Conservation (phyloP, 768 basidiomycete genomes). For the Panus rudis region DNA sequence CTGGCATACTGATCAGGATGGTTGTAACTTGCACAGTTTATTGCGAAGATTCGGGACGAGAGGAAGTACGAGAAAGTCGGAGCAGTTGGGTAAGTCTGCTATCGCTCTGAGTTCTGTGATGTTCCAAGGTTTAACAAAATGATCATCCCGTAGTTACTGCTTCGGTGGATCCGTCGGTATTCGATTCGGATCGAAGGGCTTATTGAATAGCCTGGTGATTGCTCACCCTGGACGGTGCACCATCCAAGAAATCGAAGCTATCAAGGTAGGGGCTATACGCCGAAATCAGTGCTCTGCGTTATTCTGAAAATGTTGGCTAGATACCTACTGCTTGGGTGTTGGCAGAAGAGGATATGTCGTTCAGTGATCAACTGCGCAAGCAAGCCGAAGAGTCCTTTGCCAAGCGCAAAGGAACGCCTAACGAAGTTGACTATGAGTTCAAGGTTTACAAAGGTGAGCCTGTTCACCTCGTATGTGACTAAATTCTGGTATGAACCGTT, state of each 20-base stretch:
- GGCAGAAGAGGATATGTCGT: slow-evolving; percentile 26
- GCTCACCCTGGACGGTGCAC: slow-evolving; percentile 33
- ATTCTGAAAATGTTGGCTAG: background rate
- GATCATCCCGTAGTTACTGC: slow-evolving; percentile 25
- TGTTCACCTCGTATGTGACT: background rate
- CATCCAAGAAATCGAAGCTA: slow-evolving; percentile 27
- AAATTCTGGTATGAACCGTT: slow-evolving; percentile 3
- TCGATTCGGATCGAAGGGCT: slow-evolving; percentile 23
- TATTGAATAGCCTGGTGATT: slow-evolving; percentile 32
- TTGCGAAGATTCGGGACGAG: slow-evolving; percentile 29
- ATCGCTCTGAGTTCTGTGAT: background rate
- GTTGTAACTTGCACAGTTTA: slow-evolving; percentile 23
- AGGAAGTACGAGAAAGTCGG: slow-evolving; percentile 35
- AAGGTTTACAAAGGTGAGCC: slow-evolving; percentile 28
- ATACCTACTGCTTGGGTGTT: slow-evolving; percentile 15
- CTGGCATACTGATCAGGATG: background rate
- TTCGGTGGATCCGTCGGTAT: slow-evolving; percentile 29
- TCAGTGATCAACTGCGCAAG: slow-evolving; percentile 20
- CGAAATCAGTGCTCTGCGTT: too few species aligned
- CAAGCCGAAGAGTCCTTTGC: slow-evolving; percentile 25
- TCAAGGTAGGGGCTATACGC: slow-evolving; percentile 24
- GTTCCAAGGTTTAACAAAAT: background rate
- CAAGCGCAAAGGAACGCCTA: slow-evolving; percentile 21
- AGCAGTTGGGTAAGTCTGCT: slow-evolving; percentile 30
- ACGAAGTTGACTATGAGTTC: slow-evolving; percentile 30